A percentile compares a stretch with the other conserved stretches of the same genome.
These are phyloP conservation scores for Heterobasidion occidentale DNA, from an alignment of 1,284 basidiomycete genomes.

Conservation along the genomic window DNA sequence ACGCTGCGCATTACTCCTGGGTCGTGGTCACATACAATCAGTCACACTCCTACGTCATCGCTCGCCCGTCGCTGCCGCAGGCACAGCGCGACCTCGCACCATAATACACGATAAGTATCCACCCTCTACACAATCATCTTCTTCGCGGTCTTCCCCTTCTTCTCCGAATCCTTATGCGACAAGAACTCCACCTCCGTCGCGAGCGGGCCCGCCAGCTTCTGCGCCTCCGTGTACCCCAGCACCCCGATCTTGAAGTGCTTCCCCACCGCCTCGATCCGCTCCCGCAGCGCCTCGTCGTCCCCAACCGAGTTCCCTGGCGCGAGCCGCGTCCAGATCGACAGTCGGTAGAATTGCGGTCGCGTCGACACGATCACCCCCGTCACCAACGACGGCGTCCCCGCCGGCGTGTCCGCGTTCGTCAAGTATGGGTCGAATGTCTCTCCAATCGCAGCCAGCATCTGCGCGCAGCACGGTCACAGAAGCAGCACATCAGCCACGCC, in stretches of 20 bases:
- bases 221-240: slow-evolving; percentile 70
- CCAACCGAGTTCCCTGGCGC: slow-evolving; percentile 40
- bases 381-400: slow-evolving; percentile 72
- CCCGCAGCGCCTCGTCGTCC: slow-evolving; percentile 37
- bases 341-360: slow-evolving; percentile 91
- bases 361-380: slow-evolving; percentile 95
- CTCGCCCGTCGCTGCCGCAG: too few relatives aligned
- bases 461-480: slow-evolving; percentile 4
- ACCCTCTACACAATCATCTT: slow-evolving; percentile 60
- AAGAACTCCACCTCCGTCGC: slow-evolving; percentile 93
- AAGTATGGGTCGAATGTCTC: slow-evolving; percentile 90
- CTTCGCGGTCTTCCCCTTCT: slow-evolving; percentile 81
- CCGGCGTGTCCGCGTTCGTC: slow-evolving; percentile 38
- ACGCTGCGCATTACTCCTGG: not conserved
- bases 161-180: slow-evolving; percentile 93
- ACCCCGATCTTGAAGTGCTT: slow-evolving; percentile 89
- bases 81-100: slow-evolving; percentile 1
- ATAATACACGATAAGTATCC: not conserved
- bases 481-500: slow-evolving; percentile 1
- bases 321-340: slow-evolving; percentile 94
- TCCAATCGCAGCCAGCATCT: slow-evolving; percentile 97
- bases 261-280: slow-evolving; percentile 58
- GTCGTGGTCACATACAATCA: not conserved
- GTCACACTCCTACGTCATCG: slow-evolving; percentile 1
- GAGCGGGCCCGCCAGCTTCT: slow-evolving; percentile 73